Percentiles rank a stretch among this genome's conserved stretches.
phyloP scores from a whole-genome alignment of 2,329 filamentous ascomycete species.

The Hypoxylon sp. region DNA sequence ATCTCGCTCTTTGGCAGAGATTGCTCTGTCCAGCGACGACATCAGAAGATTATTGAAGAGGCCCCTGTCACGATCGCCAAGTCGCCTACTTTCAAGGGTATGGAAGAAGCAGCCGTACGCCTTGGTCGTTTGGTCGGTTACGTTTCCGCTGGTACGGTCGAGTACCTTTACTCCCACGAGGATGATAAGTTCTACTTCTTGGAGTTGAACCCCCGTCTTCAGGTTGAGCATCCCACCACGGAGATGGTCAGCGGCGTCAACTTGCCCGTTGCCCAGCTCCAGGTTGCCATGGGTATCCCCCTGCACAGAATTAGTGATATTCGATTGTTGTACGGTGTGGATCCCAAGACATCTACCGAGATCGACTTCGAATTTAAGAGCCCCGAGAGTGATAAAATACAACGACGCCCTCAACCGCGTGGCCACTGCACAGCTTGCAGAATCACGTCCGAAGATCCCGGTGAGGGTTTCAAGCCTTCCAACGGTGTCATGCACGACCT shows the following conservation, averaged over 20 bases:
- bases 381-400: conserved; percentile 82
- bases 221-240: conserved; percentile 99
- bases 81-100: conserved; percentile 86
- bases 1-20: conserved; percentile 99
- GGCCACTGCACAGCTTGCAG: conserved; percentile 98
- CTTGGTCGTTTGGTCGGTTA: conserved; percentile 95
- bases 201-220: conserved; percentile 97
- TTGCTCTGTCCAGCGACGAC: conserved; percentile 96
- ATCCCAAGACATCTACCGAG: conserved; percentile 84
- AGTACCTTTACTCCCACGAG: conserved; percentile 97
- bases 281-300: conserved; percentile 98
- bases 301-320: conserved; percentile 97
- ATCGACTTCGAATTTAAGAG: conserved; percentile 98
- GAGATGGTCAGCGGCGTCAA: conserved; percentile 99
- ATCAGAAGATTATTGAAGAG: conserved; percentile 99
- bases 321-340: conserved; percentile 92
- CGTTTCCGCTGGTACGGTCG: conserved; percentile 97
- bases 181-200: conserved; percentile 99
- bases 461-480: conserved; percentile 99
- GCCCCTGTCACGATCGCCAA: conserved; percentile 97
- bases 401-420: conserved; percentile 91
- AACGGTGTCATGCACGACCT: conserved; percentile 99
- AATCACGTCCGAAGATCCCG: conserved; percentile 98
- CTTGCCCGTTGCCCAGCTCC: conserved; percentile 94
- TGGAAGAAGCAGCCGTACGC: conserved; percentile 96